Base-by-base conservation (phyloP, 1,284 basidiomycete genomes). In the Puccinia coronata region DNA sequence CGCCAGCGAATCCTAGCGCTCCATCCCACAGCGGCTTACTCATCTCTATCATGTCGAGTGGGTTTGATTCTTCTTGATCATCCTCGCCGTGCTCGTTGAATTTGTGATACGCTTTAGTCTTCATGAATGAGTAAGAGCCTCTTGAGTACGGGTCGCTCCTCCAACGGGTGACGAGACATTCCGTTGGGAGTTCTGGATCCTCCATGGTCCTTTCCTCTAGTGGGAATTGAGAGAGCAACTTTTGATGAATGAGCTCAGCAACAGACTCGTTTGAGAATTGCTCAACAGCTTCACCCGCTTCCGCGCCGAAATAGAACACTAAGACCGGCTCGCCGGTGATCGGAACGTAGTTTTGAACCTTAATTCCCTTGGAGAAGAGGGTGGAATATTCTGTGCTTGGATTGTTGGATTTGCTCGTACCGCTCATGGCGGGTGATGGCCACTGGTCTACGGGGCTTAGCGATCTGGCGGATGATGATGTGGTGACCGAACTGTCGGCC, bases 1-100 rank as follows among this genome's bases (percentile, higher is more conserved):
- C 87, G 39, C 87, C 87, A 65, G 87, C 86, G 59, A 87, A 87
- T 28, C 84, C 84, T 5, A 86, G 83, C 23, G 83, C 61, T 9
- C 84, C 84, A 49, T 83, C 83, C 86, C 86, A 87, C 16, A 86
- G 83, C 2, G 86, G 85, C 43, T 85, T 82, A 18, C 84, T 83
- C 31, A 86, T 83, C 82, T 85, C 85, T 39, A 83, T 83, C 78
- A 85, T 84, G 83, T 87, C 86, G 63, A 86, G 83, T 11, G 86
- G 86, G 25, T 84, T 85, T 36, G 82, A 83, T 18, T 81, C 82
- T 16, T 83, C 70, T 8, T 84, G 82, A 49, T 83, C 83, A 79
- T 84, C 84, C 71, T 83, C 72, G 53, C 83, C 83, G 9, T 55
- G 28, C 39, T 71, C 63, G 67, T 70, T 49, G 25, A 70, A 70